Conservation (phyloP, 768 basidiomycete species). For the Auriculariales sp. region DNA sequence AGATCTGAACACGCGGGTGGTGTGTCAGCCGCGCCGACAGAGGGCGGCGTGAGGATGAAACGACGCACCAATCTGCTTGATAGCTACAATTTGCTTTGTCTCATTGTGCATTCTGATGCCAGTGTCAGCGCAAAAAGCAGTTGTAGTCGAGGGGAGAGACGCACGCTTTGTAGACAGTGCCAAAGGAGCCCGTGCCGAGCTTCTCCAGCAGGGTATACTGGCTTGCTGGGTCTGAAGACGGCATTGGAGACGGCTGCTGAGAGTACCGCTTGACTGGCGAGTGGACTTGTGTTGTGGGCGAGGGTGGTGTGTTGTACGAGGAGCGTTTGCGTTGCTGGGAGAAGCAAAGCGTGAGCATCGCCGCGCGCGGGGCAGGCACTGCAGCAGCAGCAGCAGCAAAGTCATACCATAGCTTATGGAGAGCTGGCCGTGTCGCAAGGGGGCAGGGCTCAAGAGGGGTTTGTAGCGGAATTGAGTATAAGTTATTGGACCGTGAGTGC, state of each 20-base stretch:
- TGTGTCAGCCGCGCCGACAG: conserved; percentile 6
- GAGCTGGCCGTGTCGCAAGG: too few relatives aligned
- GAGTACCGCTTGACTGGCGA: conserved; percentile 2
- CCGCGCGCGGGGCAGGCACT: too few relatives aligned
- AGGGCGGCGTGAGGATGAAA: conserved; percentile 1
- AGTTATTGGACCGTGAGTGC: too few relatives aligned
- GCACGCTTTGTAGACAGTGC: conserved; percentile 87
- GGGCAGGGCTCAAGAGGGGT: too few relatives aligned
- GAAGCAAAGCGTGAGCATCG: too few relatives aligned
- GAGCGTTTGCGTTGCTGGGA: neutral
- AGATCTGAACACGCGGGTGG: conserved; percentile 43
- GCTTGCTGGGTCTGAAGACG: conserved; percentile 63
- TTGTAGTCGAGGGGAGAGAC: conserved; percentile 8
- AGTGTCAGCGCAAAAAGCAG: conserved; percentile 1
- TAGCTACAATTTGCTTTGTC: conserved; percentile 87
- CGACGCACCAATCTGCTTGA: conserved; percentile 87
- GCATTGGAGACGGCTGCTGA: conserved; percentile 6
- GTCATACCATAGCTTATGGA: too few relatives aligned
- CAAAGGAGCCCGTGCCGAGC: conserved; percentile 94
- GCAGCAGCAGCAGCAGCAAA: too few relatives aligned
- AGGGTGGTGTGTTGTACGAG: neutral
- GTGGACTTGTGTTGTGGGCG: conserved; percentile 2
- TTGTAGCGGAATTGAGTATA: too few relatives aligned
- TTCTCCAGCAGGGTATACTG: conserved; percentile 91
- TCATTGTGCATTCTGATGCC: conserved; percentile 61